These are phyloP conservation scores for Penicillium sp. DNA, from an alignment of 2,329 filamentous ascomycete species.

Conservation along the genomic window DNA sequence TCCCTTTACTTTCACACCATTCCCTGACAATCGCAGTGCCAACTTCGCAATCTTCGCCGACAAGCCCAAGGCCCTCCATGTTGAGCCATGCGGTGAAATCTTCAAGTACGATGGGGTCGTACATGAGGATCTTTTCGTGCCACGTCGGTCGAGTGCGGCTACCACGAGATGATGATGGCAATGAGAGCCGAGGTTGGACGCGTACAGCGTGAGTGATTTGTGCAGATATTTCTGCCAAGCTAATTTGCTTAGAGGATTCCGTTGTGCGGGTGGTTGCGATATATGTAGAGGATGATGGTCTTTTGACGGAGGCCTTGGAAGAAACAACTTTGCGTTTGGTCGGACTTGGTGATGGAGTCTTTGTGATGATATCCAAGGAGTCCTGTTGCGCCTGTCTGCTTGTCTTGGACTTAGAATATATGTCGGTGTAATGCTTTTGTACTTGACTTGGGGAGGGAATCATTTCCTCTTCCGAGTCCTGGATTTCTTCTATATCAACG, in stretches of 20 bases:
- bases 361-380: conserved; percentile 17
- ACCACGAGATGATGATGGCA: conserved; percentile 28
- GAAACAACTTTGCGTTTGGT: conserved; percentile 12
- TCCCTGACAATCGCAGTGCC: conserved; percentile 67
- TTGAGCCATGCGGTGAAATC: conserved; percentile 84
- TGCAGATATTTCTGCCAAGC: conserved; percentile 41
- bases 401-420: conserved; percentile 3
- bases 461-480: conserved; percentile 39
- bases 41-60: conserved; percentile 66
- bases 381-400: neutral
- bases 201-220: conserved; percentile 52
- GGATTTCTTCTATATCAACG: conserved; percentile 37
- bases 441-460: conserved; percentile 31
- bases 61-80: conserved; percentile 60
- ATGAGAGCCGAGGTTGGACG: conserved; percentile 34
- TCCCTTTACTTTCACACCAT: conserved; percentile 85
- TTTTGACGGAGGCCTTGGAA: conserved; percentile 12
- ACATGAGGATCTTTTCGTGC: conserved; percentile 91
- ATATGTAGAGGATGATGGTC: neutral
- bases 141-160: conserved; percentile 59
- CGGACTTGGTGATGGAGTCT: conserved; percentile 8
- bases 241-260: conserved; percentile 16
- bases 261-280: neutral
- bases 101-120: conserved; percentile 85
- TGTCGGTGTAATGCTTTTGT: conserved; percentile 19